A percentile compares a stretch with the other conserved stretches of the same genome.
Evolutionary conservation across 805 yeast species (phyloP).

Genomic region (Debaryomyces maramus): DNA sequence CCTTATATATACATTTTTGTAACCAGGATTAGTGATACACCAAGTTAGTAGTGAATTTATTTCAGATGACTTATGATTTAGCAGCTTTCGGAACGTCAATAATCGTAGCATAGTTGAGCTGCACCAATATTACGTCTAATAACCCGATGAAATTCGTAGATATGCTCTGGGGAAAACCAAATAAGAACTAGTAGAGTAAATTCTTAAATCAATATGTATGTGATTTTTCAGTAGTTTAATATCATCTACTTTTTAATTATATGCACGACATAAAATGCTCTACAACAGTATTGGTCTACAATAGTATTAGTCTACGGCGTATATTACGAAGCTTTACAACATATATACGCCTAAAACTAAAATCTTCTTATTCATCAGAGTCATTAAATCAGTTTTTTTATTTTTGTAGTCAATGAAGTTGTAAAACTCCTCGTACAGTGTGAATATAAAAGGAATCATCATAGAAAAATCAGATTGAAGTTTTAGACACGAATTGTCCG

Average conservation of each 20-base stretch:
- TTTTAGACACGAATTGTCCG: not conserved
- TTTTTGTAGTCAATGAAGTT: constrained; percentile 37
- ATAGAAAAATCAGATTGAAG: constrained; percentile 18
- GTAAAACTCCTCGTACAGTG: constrained; percentile 44
- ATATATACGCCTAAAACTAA: constrained; percentile 1
- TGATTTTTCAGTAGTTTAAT: not conserved
- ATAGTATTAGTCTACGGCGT: not conserved
- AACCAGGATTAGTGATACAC: constrained; percentile 9
- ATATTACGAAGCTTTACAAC: not conserved
- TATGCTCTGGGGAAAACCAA: no score
- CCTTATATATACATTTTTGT: constrained; percentile 5
- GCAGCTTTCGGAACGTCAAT: constrained; percentile 1
- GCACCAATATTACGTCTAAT: no score
- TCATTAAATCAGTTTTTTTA: constrained; percentile 49
- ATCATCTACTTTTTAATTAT: no score
- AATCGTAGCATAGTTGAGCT: constrained; percentile 10
- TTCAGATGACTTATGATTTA: constrained; percentile 3
- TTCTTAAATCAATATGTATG: no score
- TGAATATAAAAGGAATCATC: constrained; percentile 47
- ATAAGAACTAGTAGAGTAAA: no score
- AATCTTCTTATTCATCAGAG: constrained; percentile 31
- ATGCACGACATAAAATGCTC: constrained; percentile 2
- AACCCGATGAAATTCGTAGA: no score
- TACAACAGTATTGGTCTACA: no score
- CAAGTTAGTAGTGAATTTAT: constrained; percentile 6